Evolutionary conservation across 805 yeast genomes (phyloP).

Genomic region (Suhomyces pyralidae): DNA sequence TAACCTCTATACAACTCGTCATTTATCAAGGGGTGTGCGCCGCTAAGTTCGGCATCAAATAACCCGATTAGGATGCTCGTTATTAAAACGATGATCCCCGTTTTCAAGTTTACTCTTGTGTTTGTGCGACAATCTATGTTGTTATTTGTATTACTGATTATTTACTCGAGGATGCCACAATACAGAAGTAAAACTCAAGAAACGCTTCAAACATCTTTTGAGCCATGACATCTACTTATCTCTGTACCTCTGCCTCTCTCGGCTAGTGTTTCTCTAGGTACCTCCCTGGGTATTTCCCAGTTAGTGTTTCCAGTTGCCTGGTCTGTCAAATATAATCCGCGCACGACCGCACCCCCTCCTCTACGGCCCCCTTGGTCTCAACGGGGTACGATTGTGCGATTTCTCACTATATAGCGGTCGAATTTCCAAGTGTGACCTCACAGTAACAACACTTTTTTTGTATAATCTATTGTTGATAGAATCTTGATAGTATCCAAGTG

Average conservation of each 20-base stretch:
- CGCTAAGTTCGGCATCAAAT: not conserved
- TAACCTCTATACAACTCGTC: no score
- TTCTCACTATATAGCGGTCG: constrained; percentile 2
- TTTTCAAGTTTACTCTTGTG: not conserved
- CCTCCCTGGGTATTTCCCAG: no score
- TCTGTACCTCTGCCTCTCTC: no score
- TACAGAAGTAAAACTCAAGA: no score
- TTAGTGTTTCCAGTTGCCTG: no score
- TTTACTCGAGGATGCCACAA: no score
- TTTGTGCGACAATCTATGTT: not conserved
- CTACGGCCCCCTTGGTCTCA: not conserved
- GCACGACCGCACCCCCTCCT: constrained; percentile 5
- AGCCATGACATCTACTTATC: no score
- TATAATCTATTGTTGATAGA: no score
- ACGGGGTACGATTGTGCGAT: constrained; percentile 1
- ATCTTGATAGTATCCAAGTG: no score
- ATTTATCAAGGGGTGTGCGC: not conserved
- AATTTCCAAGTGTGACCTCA: constrained; percentile 1
- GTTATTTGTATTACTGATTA: not conserved
- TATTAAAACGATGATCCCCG: not conserved
- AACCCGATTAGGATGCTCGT: not conserved
- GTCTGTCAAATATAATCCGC: not conserved
- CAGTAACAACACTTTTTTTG: not conserved
- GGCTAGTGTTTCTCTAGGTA: no score
- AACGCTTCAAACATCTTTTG: no score